Evolutionary conservation across 2,329 filamentous ascomycete species (phyloP).

Genomic region (Tolypocladium cylindrosporum): DNA sequence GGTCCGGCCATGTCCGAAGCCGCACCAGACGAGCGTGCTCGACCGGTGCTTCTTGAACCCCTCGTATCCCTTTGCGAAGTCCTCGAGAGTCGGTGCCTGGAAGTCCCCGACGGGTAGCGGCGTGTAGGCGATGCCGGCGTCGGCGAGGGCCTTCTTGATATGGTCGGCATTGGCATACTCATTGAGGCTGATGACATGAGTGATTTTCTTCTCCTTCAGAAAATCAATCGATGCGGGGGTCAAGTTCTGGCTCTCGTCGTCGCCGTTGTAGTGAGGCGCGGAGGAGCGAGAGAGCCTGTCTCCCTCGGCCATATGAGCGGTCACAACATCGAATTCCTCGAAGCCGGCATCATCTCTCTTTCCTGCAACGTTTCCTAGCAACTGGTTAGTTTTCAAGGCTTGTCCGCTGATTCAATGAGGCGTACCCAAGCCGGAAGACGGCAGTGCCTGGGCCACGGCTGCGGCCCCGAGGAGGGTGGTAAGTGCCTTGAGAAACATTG

Average conservation of each 20-base stretch:
- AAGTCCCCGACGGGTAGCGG: background rate
- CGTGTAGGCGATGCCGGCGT: constrained; percentile 1
- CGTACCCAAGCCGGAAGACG: background rate
- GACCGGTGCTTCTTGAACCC: background rate
- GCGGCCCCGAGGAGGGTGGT: background rate
- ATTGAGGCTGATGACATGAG: constrained; percentile 2
- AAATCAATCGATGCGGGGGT: background rate
- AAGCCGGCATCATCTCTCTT: background rate
- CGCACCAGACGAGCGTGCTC: constrained; percentile 6
- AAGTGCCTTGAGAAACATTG: background rate
- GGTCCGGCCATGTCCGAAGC: constrained; percentile 6
- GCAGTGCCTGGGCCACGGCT: background rate
- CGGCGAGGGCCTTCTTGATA: background rate
- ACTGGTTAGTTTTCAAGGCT: background rate
- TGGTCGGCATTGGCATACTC: background rate
- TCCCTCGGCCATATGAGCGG: background rate
- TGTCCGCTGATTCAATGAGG: too few species aligned
- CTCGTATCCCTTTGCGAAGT: background rate
- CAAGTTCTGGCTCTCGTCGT: background rate
- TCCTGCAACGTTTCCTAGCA: background rate
- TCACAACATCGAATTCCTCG: background rate
- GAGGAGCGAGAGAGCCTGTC: constrained; percentile 3
- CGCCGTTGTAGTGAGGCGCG: background rate
- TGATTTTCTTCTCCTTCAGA: background rate
- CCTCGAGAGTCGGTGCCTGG: background rate